Evolutionary conservation across 2,329 filamentous ascomycete genomes (phyloP), one percentile per base, ranked within the genome.

Genomic region (Fusarium hainanense): DNA sequence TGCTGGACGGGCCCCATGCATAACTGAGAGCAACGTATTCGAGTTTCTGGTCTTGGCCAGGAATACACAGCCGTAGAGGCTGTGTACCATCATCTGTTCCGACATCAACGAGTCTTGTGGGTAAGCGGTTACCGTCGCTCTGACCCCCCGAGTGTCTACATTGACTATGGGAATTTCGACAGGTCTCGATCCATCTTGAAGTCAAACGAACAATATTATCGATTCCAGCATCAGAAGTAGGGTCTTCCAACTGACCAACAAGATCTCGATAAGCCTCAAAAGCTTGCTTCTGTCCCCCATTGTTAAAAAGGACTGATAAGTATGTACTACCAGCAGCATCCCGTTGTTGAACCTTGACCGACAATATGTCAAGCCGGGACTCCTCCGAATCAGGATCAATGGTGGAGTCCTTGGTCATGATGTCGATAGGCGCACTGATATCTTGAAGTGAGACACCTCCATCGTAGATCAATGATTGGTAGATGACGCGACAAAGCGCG

Each of bases 91-190:
- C n/a, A 4, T 28, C 14, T 23, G 30, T 28, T 13, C 52, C 42
- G 6, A 55, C 52, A 6, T 55, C 42, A 1, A 55, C 28, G n/a
- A 55, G 52, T 14, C 52, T 55, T 1, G 52, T 48, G 3, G 52
- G 52, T 7, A 47, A 2, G 1, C 6, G 10, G 7, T 18, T 18
- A 2, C 12, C n/a, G 3, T 5, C 2, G 3, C 2, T 37, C 7
- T 20, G 9, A 25, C 6, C 23, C 21, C 21, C 21, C 21, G 21
- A 21, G 21, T 21, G 21, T 25, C 23, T 25, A 25, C 23, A 25
- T 7, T 6, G 7, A 12, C 3, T n/a, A 10, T 55, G 52, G 3
- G 21, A 28, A 1, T 37, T 12, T 13, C n/a, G 52, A 40, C 52
- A 55, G 4, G 27, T 28, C 1, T 6, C 8, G 3, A 48, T 48